phyloP scores from a whole-genome alignment of 371 early-diverging fungal species.

The Apophysomyces variabilis region DNA sequence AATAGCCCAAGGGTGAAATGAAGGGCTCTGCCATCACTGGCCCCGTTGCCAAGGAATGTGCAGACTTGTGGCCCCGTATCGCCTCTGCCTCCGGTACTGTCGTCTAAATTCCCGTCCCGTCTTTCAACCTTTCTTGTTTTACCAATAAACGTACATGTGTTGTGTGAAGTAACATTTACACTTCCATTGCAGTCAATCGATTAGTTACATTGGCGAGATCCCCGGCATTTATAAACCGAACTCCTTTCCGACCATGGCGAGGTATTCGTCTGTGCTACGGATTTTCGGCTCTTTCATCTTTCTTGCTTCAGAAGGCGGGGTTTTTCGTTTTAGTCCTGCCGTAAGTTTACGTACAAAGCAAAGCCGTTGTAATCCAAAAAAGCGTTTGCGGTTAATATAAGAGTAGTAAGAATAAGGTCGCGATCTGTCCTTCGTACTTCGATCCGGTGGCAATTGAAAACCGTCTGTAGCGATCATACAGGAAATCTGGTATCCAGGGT shows the following conservation, averaged over 20 bases:
- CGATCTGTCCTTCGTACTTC: not conserved
- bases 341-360: not conserved
- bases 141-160: constrained; percentile 12
- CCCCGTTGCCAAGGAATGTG: constrained; percentile 99
- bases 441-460: not conserved
- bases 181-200: not conserved
- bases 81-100: constrained; percentile 97
- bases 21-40: constrained; percentile 99
- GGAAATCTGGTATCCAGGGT: not conserved
- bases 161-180: constrained; percentile 1
- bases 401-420: not conserved
- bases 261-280: not conserved
- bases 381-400: not conserved
- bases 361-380: not conserved
- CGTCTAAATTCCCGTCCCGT: constrained; percentile 44
- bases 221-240: not conserved
- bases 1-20: constrained; percentile 99
- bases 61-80: constrained; percentile 99
- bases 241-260: constrained; percentile 2
- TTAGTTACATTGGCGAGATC: not conserved
- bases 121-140: constrained; percentile 10
- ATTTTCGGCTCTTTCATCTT: not conserved
- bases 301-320: not conserved
- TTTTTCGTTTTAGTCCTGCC: not conserved
- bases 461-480: not conserved